A percentile compares a stretch with the other conserved stretches of the same genome.
phyloP scores from a whole-genome alignment of 257 asterid genomes.

The Solanum peruvianum region DNA sequence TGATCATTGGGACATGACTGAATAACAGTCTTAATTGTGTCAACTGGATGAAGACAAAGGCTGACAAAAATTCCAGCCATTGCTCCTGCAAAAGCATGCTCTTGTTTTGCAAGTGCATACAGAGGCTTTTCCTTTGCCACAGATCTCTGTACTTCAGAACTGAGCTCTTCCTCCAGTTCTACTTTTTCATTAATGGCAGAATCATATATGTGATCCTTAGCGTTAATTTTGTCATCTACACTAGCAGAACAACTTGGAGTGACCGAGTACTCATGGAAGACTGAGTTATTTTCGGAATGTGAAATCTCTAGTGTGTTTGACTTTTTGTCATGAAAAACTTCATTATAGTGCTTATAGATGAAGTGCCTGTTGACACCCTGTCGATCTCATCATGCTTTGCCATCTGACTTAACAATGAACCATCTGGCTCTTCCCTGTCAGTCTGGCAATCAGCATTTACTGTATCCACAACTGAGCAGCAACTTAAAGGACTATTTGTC shows the following conservation, averaged over 20 bases:
- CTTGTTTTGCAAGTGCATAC: constrained; percentile 47
- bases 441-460: constrained; percentile 11
- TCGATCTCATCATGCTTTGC: constrained; percentile 4
- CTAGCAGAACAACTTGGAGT: constrained; percentile 5
- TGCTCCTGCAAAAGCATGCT: constrained; percentile 97
- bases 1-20: constrained; percentile 63
- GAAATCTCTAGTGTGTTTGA: constrained; percentile 5
- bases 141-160: constrained; percentile 17
- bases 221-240: constrained; percentile 11
- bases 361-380: constrained; percentile 8
- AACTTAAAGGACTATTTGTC: constrained; percentile 6
- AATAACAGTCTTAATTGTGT: constrained; percentile 82
- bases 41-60: constrained; percentile 86
- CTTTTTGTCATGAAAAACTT: constrained; percentile 8
- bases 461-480: constrained; percentile 4
- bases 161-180: constrained; percentile 4
- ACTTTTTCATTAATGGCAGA: not conserved
- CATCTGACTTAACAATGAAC: constrained; percentile 5
- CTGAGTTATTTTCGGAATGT: constrained; percentile 9
- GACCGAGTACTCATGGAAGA: constrained; percentile 9
- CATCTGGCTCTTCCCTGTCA: constrained; percentile 11
- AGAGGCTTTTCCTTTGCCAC: constrained; percentile 24
- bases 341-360: constrained; percentile 8
- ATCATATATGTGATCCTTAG: not conserved
- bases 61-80: constrained; percentile 91